A percentile compares a stretch with the other conserved stretches of the same genome.
These are phyloP conservation scores for Caloboletus firmus DNA, from an alignment of 1,284 basidiomycete species.

Conservation along the genomic window DNA sequence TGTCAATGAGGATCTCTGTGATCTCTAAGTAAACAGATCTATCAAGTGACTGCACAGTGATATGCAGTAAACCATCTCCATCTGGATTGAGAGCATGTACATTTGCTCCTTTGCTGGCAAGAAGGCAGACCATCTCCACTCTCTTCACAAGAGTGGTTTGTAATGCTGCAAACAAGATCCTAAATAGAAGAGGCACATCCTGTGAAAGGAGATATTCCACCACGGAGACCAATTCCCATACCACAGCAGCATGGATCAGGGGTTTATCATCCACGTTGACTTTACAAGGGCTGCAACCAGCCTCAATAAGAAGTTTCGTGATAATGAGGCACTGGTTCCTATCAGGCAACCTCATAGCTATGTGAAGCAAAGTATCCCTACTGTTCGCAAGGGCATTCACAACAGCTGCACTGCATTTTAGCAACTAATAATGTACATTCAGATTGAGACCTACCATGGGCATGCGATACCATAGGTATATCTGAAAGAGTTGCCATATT, in stretches of 20 bases:
- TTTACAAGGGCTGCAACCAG: background rate
- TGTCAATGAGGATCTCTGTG: background rate
- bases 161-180: constrained; percentile 1
- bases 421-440: rapidly evolving
- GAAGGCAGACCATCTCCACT: constrained; percentile 5
- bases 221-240: constrained; percentile 2
- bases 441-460: background rate
- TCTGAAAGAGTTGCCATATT: background rate
- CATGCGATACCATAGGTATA: too few relatives aligned
- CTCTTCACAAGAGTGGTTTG: background rate
- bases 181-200: background rate
- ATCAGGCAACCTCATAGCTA: background rate
- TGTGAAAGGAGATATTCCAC: constrained; percentile 11
- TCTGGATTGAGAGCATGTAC: background rate
- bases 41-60: background rate
- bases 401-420: background rate
- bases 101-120: constrained; percentile 1
- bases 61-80: constrained; percentile 1
- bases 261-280: background rate
- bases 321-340: constrained; percentile 4
- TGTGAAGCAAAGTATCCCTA: constrained; percentile 7
- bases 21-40: background rate
- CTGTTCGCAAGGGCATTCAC: background rate
- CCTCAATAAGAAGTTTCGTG: constrained; percentile 3
- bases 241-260: background rate